A percentile compares a stretch with the other conserved stretches of the same genome.
phyloP scores from a whole-genome alignment of 179 eudicot species.

The Vitellaria paradoxa region DNA sequence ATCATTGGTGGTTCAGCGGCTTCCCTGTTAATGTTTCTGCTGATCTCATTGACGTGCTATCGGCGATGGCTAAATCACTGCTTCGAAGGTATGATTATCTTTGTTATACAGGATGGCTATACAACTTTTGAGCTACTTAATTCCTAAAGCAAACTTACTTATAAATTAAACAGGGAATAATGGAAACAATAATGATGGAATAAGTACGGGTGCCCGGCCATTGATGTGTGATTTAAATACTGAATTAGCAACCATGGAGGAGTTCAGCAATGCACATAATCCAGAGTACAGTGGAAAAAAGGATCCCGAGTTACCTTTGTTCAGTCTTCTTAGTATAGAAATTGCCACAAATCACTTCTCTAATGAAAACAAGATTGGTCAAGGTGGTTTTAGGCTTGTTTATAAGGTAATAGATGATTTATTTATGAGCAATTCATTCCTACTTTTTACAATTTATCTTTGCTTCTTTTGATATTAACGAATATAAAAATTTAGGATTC shows the following conservation, averaged over 20 bases:
- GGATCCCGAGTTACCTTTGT: neutral
- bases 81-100: neutral
- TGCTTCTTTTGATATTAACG: no score
- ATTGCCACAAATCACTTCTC: conserved; percentile 14
- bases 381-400: conserved; percentile 28
- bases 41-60: neutral
- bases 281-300: neutral
- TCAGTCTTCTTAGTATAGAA: neutral
- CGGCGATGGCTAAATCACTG: neutral
- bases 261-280: neutral
- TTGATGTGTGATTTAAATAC: neutral
- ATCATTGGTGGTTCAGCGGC: neutral
- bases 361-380: conserved; percentile 14
- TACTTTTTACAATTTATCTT: no score
- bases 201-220: no score
- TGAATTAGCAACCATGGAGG: neutral
- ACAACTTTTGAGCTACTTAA: neutral
- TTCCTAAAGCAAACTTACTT: no score
- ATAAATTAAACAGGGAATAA: neutral
- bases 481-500: no score
- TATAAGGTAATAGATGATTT: conserved; percentile 17
- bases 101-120: neutral
- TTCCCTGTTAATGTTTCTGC: neutral
- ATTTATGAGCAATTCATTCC: neutral
- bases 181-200: neutral